A percentile compares a stretch with the other conserved stretches of the same genome.
Conservation (phyloP, 306 rosid species). For the Sphenostylis stenocarpa region DNA sequence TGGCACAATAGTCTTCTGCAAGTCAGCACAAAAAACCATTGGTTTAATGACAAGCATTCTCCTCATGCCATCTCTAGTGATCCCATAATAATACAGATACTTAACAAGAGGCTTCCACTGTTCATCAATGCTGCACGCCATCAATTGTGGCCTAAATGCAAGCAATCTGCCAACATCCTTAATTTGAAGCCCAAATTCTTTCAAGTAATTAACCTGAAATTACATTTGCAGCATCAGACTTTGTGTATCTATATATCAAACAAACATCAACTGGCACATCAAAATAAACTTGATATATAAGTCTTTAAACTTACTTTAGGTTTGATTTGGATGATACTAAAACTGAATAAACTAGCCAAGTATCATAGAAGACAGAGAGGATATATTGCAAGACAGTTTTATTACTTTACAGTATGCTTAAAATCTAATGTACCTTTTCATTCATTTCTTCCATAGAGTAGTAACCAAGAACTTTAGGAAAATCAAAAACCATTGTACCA, state of each 20-base stretch:
- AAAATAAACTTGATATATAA: background rate
- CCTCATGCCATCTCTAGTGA: constrained; percentile 86
- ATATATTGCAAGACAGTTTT: background rate
- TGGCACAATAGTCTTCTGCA: constrained; percentile 75
- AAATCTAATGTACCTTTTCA: constrained; percentile 60
- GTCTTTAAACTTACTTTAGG: background rate
- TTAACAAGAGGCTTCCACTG: constrained; percentile 90
- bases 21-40: constrained; percentile 75
- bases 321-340: background rate
- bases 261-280: constrained; percentile 21
- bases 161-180: constrained; percentile 79
- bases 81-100: constrained; percentile 79
- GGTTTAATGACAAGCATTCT: constrained; percentile 86
- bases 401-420: constrained; percentile 3
- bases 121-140: constrained; percentile 90
- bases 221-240: constrained; percentile 29
- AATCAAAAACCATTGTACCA: constrained; percentile 98
- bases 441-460: constrained; percentile 72
- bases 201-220: constrained; percentile 75
- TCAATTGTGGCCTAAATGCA: constrained; percentile 84
- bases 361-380: background rate
- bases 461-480: constrained; percentile 72
- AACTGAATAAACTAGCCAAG: constrained; percentile 16
- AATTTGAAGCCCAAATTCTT: constrained; percentile 77
- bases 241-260: constrained; percentile 19